Evolutionary conservation across 2,329 filamentous ascomycete genomes (phyloP), one percentile per base, ranked within the genome.

Genomic region (Aspergillus aculeatinus): DNA sequence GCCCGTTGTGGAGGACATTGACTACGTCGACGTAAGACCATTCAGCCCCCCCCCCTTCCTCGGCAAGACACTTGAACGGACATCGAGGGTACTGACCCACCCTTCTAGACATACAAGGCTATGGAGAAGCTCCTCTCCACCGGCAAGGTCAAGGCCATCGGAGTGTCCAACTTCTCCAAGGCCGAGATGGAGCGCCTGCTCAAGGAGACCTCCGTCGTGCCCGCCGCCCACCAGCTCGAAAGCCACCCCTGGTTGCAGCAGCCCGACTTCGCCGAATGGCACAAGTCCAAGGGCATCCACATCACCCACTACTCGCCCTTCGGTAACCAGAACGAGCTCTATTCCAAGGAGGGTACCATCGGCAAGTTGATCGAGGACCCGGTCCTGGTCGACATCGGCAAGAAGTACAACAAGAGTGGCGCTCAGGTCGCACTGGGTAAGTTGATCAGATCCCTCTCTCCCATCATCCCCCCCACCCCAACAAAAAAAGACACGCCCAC

Each of bases 221-320:
- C 82, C 9, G 79, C 81, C 0, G 80, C 75, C 4, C 79, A 83
- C 62, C 81, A 85, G 67, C 65, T 85, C 50, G 83, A 85, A 66
- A 70, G 78, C 23, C 83, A 85, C 65, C 83, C 76, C 0, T 85
- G 79, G 76, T 74, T 85, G 14, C 80, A 81, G 63, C 83, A 85
- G 64, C 68, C 69, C 5, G 67, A 67, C 2, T 84, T 85, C 59
- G 70, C 71, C n/a, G 74, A 79, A 9, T 85, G 77, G 74, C 80
- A 83, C 68, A 78, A 78, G 56, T 64, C 71, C 12, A 79, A 82
- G 55, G 78, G 78, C 33, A 84, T 85, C 61, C 82, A 84, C 66
- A 67, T 85, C 60, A 83, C 80, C 4, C 81, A 83, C 57, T 85
- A 85, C 70, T 83, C 80, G 35, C 81, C 83, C 0, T 81, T 84